Base-by-base conservation (phyloP, 2,329 filamentous ascomycete species). In the Alternaria panax region DNA sequence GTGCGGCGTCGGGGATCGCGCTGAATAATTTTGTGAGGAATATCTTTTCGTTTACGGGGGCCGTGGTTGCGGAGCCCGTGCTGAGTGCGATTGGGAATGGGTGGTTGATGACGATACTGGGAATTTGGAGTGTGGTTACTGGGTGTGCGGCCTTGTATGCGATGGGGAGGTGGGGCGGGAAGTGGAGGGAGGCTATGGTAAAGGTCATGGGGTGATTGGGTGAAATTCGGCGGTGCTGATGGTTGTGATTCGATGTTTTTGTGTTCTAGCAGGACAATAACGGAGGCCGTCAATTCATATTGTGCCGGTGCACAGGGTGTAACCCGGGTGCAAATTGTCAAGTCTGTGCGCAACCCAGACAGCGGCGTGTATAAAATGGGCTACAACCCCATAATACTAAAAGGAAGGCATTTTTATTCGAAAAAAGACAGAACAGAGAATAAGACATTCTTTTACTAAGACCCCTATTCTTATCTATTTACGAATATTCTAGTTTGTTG, bases 141-240 rank as follows among this genome's bases (percentile, higher is more conserved):
- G 71, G 69, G 3, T 67, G 56, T 56, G 71, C 78, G 6, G 83
- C 86, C 16, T 85, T 93, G 22, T 87, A 84, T 78, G 75, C 85
- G 0, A 84, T 93, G 79, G 82, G 82, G 68, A 84, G 80, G 63
- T 89, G 85, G 68, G 87, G 87, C 0, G 80, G 83, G 18, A 81
- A 80, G 67, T 92, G 90, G 90, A 84, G 90, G 68, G 79, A 79
- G 51, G 75, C 78, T 28, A 90, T 92, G 87, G 86, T 91, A 12
- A 60, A 65, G 45, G 65, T 56, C 36, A 43, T 72, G 36, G 70
- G 68, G 4, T 69, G 51, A 64, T 8, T 11, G n/a, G 5, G 9
- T 43, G 41, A 7, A 24, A 12, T 14, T 40, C 14, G 38, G 11
- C 5, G 5, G 12, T 14, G 30, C 30, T 34, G 5, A 14, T 16